phyloP scores from a whole-genome alignment of 2,329 filamentous ascomycete genomes.

The Ceratocystis papillata region DNA sequence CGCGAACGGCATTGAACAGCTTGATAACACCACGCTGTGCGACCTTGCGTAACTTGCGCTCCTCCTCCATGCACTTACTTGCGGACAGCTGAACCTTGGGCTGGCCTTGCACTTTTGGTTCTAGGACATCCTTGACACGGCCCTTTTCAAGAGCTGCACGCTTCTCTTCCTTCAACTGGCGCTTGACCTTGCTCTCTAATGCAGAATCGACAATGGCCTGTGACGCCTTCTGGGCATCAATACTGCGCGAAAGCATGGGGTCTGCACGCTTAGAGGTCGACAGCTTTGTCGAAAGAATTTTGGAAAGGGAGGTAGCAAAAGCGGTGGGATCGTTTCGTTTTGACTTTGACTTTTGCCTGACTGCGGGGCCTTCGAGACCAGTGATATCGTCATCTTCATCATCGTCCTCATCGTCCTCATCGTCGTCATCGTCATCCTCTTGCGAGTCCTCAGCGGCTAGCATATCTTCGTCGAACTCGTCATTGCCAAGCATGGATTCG shows the following conservation, averaged over 20 bases:
- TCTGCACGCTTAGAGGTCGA: slow-evolving; percentile 71
- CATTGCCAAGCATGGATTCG: slow-evolving; percentile 30
- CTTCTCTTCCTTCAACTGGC: slow-evolving; percentile 71
- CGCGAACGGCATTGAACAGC: slow-evolving; percentile 89
- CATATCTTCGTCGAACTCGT: slow-evolving; percentile 30
- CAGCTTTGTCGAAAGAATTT: slow-evolving; percentile 84
- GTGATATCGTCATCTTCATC: slow-evolving; percentile 36
- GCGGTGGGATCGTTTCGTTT: slow-evolving; percentile 88
- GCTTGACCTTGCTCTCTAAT: slow-evolving; percentile 69
- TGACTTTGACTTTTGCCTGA: slow-evolving; percentile 40
- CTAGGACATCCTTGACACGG: slow-evolving; percentile 72
- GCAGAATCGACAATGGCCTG: slow-evolving; percentile 62
- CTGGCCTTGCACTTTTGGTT: slow-evolving; percentile 17
- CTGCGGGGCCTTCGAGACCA: slow-evolving; percentile 30
- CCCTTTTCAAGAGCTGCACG: slow-evolving; percentile 72
- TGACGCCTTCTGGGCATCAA: slow-evolving; percentile 59
- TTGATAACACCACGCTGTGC: slow-evolving; percentile 90
- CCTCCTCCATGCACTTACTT: slow-evolving; percentile 46
- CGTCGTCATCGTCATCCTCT: slow-evolving; percentile 27
- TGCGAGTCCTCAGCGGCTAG: slow-evolving; percentile 28
- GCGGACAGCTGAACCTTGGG: slow-evolving; percentile 30
- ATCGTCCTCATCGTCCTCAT: slow-evolving; percentile 27
- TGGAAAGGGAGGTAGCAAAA: slow-evolving; percentile 86
- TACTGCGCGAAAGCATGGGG: slow-evolving; percentile 80
- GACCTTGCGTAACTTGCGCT: slow-evolving; percentile 72